A percentile compares a stretch with the other conserved stretches of the same genome.
Conservation (phyloP, 305 asterid genomes). For the Caryopteris hybrid region DNA sequence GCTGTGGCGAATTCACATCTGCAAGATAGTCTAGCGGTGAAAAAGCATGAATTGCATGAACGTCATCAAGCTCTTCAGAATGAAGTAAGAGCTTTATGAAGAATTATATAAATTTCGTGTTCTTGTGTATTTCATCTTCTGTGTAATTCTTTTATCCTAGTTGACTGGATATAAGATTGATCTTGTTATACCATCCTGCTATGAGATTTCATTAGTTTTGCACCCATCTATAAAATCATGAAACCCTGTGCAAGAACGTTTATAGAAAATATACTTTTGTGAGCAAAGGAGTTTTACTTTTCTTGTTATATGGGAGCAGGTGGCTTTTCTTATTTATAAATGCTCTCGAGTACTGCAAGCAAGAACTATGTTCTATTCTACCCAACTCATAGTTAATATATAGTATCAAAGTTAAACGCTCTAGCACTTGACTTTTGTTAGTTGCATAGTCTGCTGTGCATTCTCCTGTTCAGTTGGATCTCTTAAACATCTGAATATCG, state of each 20-base stretch:
- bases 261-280: too few relatives aligned
- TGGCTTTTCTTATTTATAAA: too few relatives aligned
- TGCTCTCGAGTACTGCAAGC: too few relatives aligned
- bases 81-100: slow-evolving; percentile 52
- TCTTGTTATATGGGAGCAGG: too few relatives aligned
- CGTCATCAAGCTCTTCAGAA: slow-evolving; percentile 77
- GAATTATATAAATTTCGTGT: neutral
- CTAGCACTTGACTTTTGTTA: too few relatives aligned
- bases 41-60: slow-evolving; percentile 66
- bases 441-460: too few relatives aligned
- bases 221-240: neutral
- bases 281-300: too few relatives aligned
- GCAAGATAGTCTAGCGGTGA: slow-evolving; percentile 53
- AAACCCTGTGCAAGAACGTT: neutral
- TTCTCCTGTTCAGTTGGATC: too few relatives aligned
- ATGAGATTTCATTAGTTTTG: neutral
- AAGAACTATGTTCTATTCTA: too few relatives aligned
- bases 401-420: too few relatives aligned
- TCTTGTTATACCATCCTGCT: neutral
- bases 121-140: neutral
- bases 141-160: neutral
- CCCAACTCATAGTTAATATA: too few relatives aligned
- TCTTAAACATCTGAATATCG: too few relatives aligned
- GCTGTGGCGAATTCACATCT: slow-evolving; percentile 46
- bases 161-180: neutral